Percentiles rank a stretch among this genome's conserved stretches.
These are phyloP conservation scores for Mortierella hygrophila DNA, from an alignment of 192 early-diverging fungal genomes.

Conservation along the genomic window DNA sequence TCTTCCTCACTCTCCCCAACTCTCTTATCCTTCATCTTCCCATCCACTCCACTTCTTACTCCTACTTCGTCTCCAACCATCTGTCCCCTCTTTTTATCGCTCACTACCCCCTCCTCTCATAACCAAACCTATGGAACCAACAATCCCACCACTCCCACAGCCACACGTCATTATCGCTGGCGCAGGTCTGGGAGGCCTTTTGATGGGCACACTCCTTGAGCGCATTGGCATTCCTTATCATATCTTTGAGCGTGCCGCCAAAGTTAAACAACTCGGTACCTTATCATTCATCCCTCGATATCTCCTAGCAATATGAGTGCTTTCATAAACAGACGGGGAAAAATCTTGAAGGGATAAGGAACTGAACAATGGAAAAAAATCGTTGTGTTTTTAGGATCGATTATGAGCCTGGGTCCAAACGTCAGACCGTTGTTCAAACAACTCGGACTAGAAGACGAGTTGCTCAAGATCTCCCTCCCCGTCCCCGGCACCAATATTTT, in stretches of 20 bases:
- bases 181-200: conserved; percentile 6
- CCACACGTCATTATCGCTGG: not conserved
- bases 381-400: not conserved
- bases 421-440: conserved; percentile 32
- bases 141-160: not conserved
- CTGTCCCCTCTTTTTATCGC: not conserved
- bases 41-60: too few species aligned
- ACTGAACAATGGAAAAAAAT: not conserved
- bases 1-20: too few species aligned
- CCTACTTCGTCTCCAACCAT: too few species aligned
- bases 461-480: conserved; percentile 9
- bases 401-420: conserved; percentile 27
- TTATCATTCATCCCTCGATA: too few species aligned
- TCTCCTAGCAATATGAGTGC: too few species aligned
- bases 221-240: not conserved
- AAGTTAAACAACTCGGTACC: conserved; percentile 4
- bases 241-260: not conserved
- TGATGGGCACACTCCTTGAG: not conserved
- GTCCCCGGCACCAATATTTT: not conserved
- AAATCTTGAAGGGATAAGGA: not conserved
- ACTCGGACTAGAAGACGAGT: conserved; percentile 18
- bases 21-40: too few species aligned
- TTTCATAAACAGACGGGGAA: too few species aligned
- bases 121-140: not conserved
- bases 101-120: not conserved